phyloP scores from a whole-genome alignment of 2,329 filamentous ascomycete species.

The Arthrobotrys sphaeroides region DNA sequence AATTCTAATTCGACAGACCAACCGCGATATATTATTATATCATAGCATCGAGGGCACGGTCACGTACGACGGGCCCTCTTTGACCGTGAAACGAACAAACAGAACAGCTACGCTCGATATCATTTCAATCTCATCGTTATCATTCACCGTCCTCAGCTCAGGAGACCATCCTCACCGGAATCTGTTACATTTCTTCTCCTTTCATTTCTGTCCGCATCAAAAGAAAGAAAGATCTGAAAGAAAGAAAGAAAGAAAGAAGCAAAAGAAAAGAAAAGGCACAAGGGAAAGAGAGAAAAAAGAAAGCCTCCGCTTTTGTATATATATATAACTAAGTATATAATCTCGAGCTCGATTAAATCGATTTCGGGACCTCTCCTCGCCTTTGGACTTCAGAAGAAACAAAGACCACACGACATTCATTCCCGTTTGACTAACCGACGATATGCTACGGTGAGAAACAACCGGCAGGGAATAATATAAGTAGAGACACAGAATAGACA shows the following conservation, averaged over 20 bases:
- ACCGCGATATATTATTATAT: too few relatives aligned
- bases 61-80: too few relatives aligned
- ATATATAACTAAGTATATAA: too few relatives aligned
- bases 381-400: not conserved
- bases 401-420: constrained; percentile 31
- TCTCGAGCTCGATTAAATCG: not conserved
- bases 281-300: too few relatives aligned
- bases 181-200: not conserved
- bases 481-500: not conserved
- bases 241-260: too few relatives aligned
- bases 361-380: not conserved
- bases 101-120: too few relatives aligned
- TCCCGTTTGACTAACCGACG: constrained; percentile 37
- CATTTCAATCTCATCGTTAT: not conserved
- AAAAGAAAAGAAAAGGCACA: too few relatives aligned
- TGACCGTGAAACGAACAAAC: too few relatives aligned
- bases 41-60: too few relatives aligned
- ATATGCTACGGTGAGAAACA: constrained; percentile 43
- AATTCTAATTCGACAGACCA: too few relatives aligned
- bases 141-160: not conserved
- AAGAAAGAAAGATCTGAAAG: too few relatives aligned
- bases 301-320: not conserved
- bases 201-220: not conserved
- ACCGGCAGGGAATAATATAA: constrained; percentile 5
- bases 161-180: not conserved